phyloP scores from a whole-genome alignment of 1,139 yeast species.

The Wickerhamomyces sp. region DNA sequence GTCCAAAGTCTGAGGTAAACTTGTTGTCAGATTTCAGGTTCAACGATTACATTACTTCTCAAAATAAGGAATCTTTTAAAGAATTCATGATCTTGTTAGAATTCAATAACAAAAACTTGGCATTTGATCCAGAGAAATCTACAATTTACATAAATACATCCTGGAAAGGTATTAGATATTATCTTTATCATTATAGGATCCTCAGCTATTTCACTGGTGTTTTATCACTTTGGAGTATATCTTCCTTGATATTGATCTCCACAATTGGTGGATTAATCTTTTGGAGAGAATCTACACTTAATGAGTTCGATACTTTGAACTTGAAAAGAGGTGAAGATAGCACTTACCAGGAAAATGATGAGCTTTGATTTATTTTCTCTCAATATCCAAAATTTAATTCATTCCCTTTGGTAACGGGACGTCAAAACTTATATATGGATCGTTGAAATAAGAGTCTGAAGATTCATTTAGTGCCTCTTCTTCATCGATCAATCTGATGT shows the following conservation, averaged over 20 bases:
- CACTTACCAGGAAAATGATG: too few relatives aligned
- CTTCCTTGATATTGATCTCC: slow-evolving; percentile 10
- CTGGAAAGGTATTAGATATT: slow-evolving; percentile 57
- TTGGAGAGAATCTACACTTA: slow-evolving; percentile 9
- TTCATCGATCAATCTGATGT: slow-evolving; percentile 33
- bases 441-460: slow-evolving; percentile 23
- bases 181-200: slow-evolving; percentile 46
- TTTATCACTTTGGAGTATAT: slow-evolving; percentile 39
- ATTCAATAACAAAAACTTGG: slow-evolving; percentile 25
- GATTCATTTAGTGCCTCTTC: slow-evolving; percentile 23
- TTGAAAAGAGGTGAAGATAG: not conserved
- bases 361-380: too few relatives aligned
- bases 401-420: slow-evolving; percentile 23
- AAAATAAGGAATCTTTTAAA: slow-evolving; percentile 9
- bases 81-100: slow-evolving; percentile 31
- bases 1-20: slow-evolving; percentile 6
- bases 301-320: slow-evolving; percentile 1
- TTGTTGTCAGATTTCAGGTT: slow-evolving; percentile 8
- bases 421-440: slow-evolving; percentile 43
- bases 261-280: slow-evolving; percentile 15
- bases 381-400: slow-evolving; percentile 14
- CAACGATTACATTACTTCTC: slow-evolving; percentile 2
- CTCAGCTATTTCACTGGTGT: slow-evolving; percentile 49
- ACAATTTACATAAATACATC: slow-evolving; percentile 29
- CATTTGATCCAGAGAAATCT: slow-evolving; percentile 24